Percentiles rank a stretch among this genome's conserved stretches.
Conservation (phyloP, 768 basidiomycete genomes). For the Suillus brevipes region DNA sequence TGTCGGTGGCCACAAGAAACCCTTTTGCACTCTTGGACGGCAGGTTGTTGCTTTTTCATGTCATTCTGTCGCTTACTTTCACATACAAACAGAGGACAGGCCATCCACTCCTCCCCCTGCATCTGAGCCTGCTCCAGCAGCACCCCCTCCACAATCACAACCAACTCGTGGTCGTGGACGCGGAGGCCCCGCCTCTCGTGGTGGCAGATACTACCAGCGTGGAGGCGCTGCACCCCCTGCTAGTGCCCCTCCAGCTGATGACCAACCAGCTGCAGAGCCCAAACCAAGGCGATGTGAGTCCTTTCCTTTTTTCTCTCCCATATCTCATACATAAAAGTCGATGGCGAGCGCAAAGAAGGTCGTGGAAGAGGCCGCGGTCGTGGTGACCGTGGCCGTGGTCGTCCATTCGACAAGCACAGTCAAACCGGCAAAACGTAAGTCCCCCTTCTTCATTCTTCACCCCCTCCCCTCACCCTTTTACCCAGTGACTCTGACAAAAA, state of each 20-base stretch:
- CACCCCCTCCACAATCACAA: constrained; percentile 29
- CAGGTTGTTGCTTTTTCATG: constrained; percentile 35
- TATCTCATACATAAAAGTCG: constrained; percentile 26
- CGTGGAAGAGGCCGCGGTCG: constrained; percentile 44
- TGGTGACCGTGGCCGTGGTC: constrained; percentile 58
- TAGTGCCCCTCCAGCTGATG: constrained; percentile 31
- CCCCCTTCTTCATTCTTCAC: constrained; percentile 2
- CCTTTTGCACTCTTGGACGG: constrained; percentile 83
- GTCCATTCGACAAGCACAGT: constrained; percentile 84
- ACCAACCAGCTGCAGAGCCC: constrained; percentile 35
- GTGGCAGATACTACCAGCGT: constrained; percentile 69
- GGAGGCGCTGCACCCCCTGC: constrained; percentile 53
- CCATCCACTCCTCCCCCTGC: constrained; percentile 38
- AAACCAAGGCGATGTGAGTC: constrained; percentile 37
- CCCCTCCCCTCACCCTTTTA: constrained; percentile 12
- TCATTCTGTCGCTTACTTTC: constrained; percentile 6
- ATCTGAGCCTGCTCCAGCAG: constrained; percentile 28
- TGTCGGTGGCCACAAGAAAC: constrained; percentile 92
- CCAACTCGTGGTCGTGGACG: constrained; percentile 44
- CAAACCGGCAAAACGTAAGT: constrained; percentile 81
- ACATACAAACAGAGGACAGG: constrained; percentile 43
- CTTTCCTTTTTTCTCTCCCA: background rate
- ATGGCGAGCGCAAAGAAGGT: constrained; percentile 47
- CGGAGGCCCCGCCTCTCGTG: constrained; percentile 61
- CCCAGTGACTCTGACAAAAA: constrained; percentile 92